phyloP scores from a whole-genome alignment of 1,284 basidiomycete genomes.

The Schizophyllum amplum region DNA sequence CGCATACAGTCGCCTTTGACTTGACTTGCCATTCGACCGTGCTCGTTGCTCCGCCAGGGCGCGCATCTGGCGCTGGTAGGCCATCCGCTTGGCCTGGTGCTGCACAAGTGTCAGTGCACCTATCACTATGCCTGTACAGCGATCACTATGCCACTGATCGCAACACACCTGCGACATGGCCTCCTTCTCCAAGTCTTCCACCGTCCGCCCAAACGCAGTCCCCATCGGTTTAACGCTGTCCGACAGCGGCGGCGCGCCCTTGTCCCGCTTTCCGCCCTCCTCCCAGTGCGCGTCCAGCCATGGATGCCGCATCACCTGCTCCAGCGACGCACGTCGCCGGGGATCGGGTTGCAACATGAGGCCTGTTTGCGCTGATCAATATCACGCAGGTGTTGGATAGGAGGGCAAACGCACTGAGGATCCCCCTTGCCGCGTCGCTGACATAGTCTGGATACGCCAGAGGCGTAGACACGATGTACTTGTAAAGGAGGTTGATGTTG shows the following conservation, averaged over 20 bases:
- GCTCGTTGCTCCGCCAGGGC: conserved; percentile 24
- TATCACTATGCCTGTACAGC: too few species aligned
- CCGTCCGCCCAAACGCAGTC: conserved; percentile 54
- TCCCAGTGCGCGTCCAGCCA: conserved; percentile 66
- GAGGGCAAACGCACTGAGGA: conserved; percentile 56
- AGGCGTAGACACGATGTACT: conserved; percentile 96
- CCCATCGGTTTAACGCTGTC: conserved; percentile 10
- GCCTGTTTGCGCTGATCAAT: too few species aligned
- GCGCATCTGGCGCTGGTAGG: conserved; percentile 71
- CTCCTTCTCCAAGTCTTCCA: conserved; percentile 72
- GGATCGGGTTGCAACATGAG: conserved; percentile 93
- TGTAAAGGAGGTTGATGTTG: conserved; percentile 99
- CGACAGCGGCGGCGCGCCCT: not conserved
- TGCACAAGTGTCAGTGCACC: too few species aligned
- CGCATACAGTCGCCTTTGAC: too few species aligned
- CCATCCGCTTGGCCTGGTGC: conserved; percentile 75
- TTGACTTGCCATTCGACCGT: not conserved
- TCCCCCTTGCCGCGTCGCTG: conserved; percentile 66
- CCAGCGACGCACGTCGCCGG: conserved; percentile 63
- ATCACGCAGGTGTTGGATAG: conserved; percentile 58
- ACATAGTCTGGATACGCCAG: conserved; percentile 94
- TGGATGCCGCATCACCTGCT: conserved; percentile 71
- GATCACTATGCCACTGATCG: too few species aligned
- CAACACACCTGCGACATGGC: conserved; percentile 61
- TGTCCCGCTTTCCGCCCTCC: conserved; percentile 4